Base-by-base conservation (phyloP, 2,329 filamentous ascomycete genomes). In the Ceratocystis eucalypticola region DNA sequence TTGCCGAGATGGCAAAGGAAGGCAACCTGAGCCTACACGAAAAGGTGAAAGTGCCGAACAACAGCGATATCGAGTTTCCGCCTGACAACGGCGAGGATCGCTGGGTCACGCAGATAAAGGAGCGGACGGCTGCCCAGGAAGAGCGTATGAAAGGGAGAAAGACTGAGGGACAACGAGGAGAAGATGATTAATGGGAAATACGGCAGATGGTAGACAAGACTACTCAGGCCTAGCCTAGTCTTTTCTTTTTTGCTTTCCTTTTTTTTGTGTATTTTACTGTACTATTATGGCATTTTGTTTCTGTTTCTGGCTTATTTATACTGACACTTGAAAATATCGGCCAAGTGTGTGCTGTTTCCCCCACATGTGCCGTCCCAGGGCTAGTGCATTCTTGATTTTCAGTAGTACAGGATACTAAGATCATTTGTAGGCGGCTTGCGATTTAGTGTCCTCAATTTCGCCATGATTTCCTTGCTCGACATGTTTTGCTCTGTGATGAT, bases 401-500 rank as follows among this genome's bases (percentile, higher is more conserved):
- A 84, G 65, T 78, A 76, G 71, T 84, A 83, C 59, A 85, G 75
- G 5, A 85, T 76, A 0, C 79, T 79, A 69, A 84, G 69, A 68
- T 84, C 84, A 4, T 79, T 80, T 68, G 77, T 76, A 5, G 80
- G 78, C 28, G 79, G 75, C 1, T 78, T 57, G 25, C 30, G 53
- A 33, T 57, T 79, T 41, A 86, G 76, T 45, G 77, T 80, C 74
- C 84, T 85, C 61, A 94, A 75, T 73, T 82, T 84, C 46, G 84
- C 84, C 76, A 90, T 80, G 17, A 92, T 85, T 71, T 88, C 85
- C 67, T 79, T 80, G 72, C 92, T 87, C 5, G 83, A 84, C 73
- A 90, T 73, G 69, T 87, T 85, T 74, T 86, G 80, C 76, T 91
- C 88, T 0, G 86, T 88, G 72, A 89, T 89, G 70, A 93, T 90